Evolutionary conservation across 768 basidiomycete species (phyloP), one percentile per base, ranked within the genome.

Genomic region (Gloeopeniophorella convolvens): DNA sequence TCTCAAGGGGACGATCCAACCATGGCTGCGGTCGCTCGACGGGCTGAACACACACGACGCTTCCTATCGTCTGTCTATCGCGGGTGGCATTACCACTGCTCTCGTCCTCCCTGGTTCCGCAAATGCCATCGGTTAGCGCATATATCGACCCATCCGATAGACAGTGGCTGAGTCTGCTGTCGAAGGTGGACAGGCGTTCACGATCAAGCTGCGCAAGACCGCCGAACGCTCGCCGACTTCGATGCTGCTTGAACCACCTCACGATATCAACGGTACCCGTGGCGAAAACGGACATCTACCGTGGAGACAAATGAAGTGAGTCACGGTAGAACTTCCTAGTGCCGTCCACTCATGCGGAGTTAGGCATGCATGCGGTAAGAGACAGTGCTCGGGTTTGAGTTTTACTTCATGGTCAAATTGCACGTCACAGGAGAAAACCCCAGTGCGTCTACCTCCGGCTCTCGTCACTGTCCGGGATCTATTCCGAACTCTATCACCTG

Each of bases 21-120:
- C 90, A 1, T 85, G 82, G 82, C 71, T 92, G 7, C 74, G 87
- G 30, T 81, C 79, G 24, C 64, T 91, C 11, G 89, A 94, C 58
- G 88, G 77, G 0, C 70, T 92, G 43, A 89, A 92, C 62, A 89
- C 87, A 0, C 86, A 85, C 57, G 89, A 92, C 62, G 76, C 79
- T 15, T 74, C 86, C 0, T 89, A 83, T 65, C 68, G 64, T 16
- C 68, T 85, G 7, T 76, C 83, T n/a, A 76, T 87, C 50, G 68
- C 88, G 0, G 89, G 90, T 9, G 90, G 91, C 9, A 76, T 91
- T 12, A 91, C 89, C 0, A 85, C 85, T 0, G 74, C 84, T 3
- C 71, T 89, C 28, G 70, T 92, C 20, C 71, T 92, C 1, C 90
- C 90, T 3, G 89, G 88, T 0, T 84, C 80, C 37, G 78, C 71